A percentile compares a stretch with the other conserved stretches of the same genome.
phyloP scores from a whole-genome alignment of 257 asterid genomes.

The Primulina tabacum region DNA sequence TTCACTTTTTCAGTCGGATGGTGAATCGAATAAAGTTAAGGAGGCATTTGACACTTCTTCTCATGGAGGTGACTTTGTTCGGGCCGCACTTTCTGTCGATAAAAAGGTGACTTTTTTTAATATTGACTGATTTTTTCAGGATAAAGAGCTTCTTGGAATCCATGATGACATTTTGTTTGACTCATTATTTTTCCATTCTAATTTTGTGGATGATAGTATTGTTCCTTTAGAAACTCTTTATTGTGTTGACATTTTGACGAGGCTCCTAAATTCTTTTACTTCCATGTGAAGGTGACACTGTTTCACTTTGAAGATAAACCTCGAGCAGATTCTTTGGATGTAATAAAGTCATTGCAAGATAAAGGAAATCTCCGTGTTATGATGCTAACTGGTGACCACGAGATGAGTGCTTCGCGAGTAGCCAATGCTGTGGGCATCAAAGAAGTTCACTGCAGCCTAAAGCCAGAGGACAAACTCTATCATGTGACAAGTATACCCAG shows the following conservation, averaged over 20 bases:
- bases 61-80: slow-evolving; percentile 75
- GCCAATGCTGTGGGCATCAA: slow-evolving; percentile 89
- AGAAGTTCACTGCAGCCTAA: slow-evolving; percentile 81
- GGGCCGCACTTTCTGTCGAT: slow-evolving; percentile 88
- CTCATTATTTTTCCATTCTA: slow-evolving; percentile 10
- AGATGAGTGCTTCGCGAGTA: slow-evolving; percentile 88
- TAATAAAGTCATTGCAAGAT: slow-evolving; percentile 62
- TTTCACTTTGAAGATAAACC: slow-evolving; percentile 96
- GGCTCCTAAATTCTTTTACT: not conserved
- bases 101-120: slow-evolving; percentile 45
- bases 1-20: slow-evolving; percentile 69
- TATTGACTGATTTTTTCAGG: slow-evolving; percentile 7
- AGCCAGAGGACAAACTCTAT: slow-evolving; percentile 95
- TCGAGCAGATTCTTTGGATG: slow-evolving; percentile 67
- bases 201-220: not conserved
- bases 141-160: slow-evolving; percentile 4
- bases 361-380: slow-evolving; percentile 78
- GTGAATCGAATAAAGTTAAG: slow-evolving; percentile 63
- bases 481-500: slow-evolving; percentile 79
- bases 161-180: not conserved
- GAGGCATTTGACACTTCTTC: slow-evolving; percentile 77
- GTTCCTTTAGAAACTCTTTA: not conserved
- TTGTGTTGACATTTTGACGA: not conserved
- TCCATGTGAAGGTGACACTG: slow-evolving; percentile 66
- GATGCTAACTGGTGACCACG: slow-evolving; percentile 98